Evolutionary conservation across 768 basidiomycete species (phyloP).

Genomic region (Collybiopsis luxurians): DNA sequence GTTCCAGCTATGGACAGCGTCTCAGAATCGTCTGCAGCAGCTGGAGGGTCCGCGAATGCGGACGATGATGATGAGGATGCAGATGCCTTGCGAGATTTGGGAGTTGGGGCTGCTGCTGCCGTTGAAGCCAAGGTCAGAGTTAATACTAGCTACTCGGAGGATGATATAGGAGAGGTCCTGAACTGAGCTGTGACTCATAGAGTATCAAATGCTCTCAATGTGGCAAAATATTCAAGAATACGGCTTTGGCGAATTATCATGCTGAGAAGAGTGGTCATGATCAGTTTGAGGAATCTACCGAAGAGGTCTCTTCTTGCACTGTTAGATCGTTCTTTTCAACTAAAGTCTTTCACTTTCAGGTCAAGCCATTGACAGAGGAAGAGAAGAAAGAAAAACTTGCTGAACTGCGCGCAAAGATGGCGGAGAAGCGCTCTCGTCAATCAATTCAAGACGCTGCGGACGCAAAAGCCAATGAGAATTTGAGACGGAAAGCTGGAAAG

Average conservation of each 20-base stretch:
- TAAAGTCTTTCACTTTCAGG: constrained; percentile 43
- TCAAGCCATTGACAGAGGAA: constrained; percentile 93
- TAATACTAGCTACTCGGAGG: too few relatives aligned
- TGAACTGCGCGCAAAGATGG: constrained; percentile 79
- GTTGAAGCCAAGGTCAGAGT: constrained; percentile 63
- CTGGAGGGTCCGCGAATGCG: constrained; percentile 40
- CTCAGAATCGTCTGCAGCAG: constrained; percentile 27
- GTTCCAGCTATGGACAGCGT: constrained; percentile 62
- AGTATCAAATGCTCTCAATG: constrained; percentile 85
- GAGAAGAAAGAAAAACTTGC: constrained; percentile 81
- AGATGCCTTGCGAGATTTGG: constrained; percentile 54
- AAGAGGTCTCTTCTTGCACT: constrained; percentile 58
- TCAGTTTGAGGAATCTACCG: constrained; percentile 92
- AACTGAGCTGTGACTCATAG: constrained; percentile 27
- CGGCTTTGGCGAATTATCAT: constrained; percentile 87
- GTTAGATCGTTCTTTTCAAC: not conserved
- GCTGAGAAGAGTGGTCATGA: constrained; percentile 95
- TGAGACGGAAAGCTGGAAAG: constrained; percentile 85
- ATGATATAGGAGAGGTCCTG: too few relatives aligned
- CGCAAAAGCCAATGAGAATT: constrained; percentile 66
- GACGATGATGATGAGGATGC: constrained; percentile 75
- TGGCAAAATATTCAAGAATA: constrained; percentile 82
- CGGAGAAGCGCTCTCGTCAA: constrained; percentile 73
- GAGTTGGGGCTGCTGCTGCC: constrained; percentile 36
- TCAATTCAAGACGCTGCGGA: constrained; percentile 73